Percentiles rank a stretch among this genome's conserved stretches.
Evolutionary conservation across 768 basidiomycete species (phyloP).

Genomic region (Xanthoconium purpureum): DNA sequence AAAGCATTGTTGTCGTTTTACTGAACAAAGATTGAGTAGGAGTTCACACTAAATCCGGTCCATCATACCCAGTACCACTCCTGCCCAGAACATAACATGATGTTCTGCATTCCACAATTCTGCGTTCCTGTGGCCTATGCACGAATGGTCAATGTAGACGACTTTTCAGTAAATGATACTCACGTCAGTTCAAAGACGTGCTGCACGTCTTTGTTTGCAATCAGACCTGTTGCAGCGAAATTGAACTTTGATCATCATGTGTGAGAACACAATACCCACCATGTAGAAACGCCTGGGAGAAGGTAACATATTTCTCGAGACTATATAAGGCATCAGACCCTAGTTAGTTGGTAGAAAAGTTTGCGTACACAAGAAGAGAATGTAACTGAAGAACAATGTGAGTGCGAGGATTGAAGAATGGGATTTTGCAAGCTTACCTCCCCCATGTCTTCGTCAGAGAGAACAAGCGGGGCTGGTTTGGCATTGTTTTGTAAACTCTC

Average conservation of each 20-base stretch:
- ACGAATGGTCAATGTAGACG: slow-evolving; percentile 6
- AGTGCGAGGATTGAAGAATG: not conserved
- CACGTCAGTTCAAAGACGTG: slow-evolving; percentile 28
- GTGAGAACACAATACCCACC: slow-evolving; percentile 9
- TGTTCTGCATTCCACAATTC: slow-evolving; percentile 54
- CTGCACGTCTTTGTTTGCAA: slow-evolving; percentile 25
- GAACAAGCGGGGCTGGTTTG: slow-evolving; percentile 26
- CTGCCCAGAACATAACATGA: slow-evolving; percentile 69
- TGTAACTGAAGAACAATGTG: slow-evolving; percentile 41
- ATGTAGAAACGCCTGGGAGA: slow-evolving; percentile 26
- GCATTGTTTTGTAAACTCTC: slow-evolving; percentile 24
- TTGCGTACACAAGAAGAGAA: slow-evolving; percentile 51
- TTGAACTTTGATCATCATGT: not conserved
- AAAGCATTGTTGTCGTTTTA: slow-evolving; percentile 75
- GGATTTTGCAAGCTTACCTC: slow-evolving; percentile 36
- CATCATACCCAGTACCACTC: slow-evolving; percentile 67
- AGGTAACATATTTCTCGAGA: slow-evolving; percentile 29
- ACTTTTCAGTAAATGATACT: not conserved
- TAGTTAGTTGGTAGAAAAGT: not conserved
- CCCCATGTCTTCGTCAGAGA: slow-evolving; percentile 45
- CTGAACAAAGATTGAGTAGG: slow-evolving; percentile 31
- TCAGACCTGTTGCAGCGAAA: slow-evolving; percentile 17
- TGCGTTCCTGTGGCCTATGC: slow-evolving; percentile 44
- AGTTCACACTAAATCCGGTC: not conserved
- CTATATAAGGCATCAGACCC: slow-evolving; percentile 41